These are phyloP conservation scores for Orbilia ellipsospora DNA, from an alignment of 2,329 filamentous ascomycete genomes.

Conservation along the genomic window DNA sequence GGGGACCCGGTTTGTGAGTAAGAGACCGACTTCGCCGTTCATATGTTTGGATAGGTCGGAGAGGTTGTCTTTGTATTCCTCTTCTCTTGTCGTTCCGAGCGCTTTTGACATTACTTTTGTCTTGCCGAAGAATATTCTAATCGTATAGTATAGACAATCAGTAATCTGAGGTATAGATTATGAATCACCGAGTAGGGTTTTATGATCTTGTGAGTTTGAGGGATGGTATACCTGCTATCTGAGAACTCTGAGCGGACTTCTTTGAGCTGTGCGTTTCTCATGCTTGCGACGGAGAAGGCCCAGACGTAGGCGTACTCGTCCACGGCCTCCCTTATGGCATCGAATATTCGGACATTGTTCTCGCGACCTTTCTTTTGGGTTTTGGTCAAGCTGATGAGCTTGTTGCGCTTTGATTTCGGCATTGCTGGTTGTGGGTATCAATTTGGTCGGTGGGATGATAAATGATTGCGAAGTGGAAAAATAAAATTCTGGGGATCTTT, in stretches of 20 bases:
- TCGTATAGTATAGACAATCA: slow-evolving; percentile 72
- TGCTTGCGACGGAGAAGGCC: slow-evolving; percentile 94
- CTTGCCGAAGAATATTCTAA: slow-evolving; percentile 96
- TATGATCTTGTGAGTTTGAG: slow-evolving; percentile 9
- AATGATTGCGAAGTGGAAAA: slow-evolving; percentile 32
- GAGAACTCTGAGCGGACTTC: slow-evolving; percentile 84
- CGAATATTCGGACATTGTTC: slow-evolving; percentile 84
- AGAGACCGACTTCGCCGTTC: slow-evolving; percentile 83
- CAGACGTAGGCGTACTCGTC: slow-evolving; percentile 90
- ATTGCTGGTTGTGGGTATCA: slow-evolving; percentile 66
- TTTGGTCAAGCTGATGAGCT: slow-evolving; percentile 88
- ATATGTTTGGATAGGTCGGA: slow-evolving; percentile 76
- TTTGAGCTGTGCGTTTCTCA: slow-evolving; percentile 97
- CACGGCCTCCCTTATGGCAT: slow-evolving; percentile 85
- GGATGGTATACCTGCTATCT: slow-evolving; percentile 77
- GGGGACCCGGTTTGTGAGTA: slow-evolving; percentile 84
- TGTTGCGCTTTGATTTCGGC: slow-evolving; percentile 96
- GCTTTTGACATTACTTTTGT: slow-evolving; percentile 99
- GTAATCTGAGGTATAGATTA: slow-evolving; percentile 43
- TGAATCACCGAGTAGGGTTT: neutral
- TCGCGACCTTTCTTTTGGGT: slow-evolving; percentile 95
- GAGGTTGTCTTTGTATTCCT: slow-evolving; percentile 70
- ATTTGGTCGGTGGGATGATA: slow-evolving; percentile 6
- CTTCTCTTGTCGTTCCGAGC: slow-evolving; percentile 80
- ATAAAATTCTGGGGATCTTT: slow-evolving; percentile 41